Base-by-base conservation (phyloP, 257 asterid species). In the Craterostigma plantagineum region DNA sequence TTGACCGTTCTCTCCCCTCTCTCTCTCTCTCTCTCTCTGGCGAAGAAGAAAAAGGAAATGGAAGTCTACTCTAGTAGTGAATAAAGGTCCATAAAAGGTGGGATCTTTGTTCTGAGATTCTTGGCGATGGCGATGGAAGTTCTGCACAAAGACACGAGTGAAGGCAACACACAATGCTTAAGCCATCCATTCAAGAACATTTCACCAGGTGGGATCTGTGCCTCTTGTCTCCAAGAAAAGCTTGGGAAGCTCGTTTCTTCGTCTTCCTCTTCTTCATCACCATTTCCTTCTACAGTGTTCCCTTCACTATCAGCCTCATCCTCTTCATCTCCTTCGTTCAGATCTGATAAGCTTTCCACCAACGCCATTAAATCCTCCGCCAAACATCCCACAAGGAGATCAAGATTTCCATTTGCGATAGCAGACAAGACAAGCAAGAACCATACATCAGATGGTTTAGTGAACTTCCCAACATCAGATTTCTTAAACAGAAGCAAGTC, bases 201-300 rank as follows among this genome's bases (percentile, higher is more conserved):
- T 60, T 67, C 67, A 30, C 80, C 78, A 10, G 96, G 96, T 38
- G 97, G 95, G 61, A 79, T 87, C 73, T 86, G 97, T 55, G 95
- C 87, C 7, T 65, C 71, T 34, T 86, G 97, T 50, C 93, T 81
- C 30, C 95, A 78, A 62, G 97, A 86, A 57, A 86, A 86, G 74
- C 90, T 86, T 11, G 93, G 95, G 9, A 86, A 86, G 47, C 79
- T 86, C 9, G 85, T 87, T 27, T 76, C 93, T 36, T 81, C 97
- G n/a, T 82, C 97, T 0, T 73, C n/a, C n/a, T n/a, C n/a, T n/a
- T n/a, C n/a, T n/a, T n/a, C n/a, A n/a, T n/a, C n/a, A n/a, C n/a
- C n/a, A n/a, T n/a, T 67, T 18, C 76, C 92, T 34, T 56, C 45
- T 4, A 55, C 81, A 7, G 56, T 73, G 48, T 86, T 77, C 65